Base-by-base conservation (phyloP, 1,139 yeast species). In the Candida freyschussii region DNA sequence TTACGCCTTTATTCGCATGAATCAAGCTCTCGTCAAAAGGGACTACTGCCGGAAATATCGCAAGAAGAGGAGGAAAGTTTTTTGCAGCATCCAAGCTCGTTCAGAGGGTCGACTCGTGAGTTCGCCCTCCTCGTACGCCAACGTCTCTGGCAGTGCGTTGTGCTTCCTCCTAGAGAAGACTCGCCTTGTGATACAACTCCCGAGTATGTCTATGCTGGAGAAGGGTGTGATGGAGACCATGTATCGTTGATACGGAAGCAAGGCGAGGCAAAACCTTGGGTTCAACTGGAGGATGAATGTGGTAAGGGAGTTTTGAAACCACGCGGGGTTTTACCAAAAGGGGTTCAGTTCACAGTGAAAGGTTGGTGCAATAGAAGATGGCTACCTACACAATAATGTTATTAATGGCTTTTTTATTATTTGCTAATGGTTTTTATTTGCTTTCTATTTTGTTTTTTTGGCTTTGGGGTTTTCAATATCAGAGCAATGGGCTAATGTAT, bases 291-390 rank as follows among this genome's bases (percentile, higher is more conserved):
- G 2, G 52, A 45, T 33, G 44, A 45, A 21, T 26, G 29, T 6
- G 40, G 33, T 17, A 28, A 19, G n/a, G 37, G 29, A 4, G 38
- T 19, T 7, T 25, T 48, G 11, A 36, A 39, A 27, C 48, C 56
- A 26, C 30, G 47, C 32, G 48, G 52, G 6, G 33, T 33, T 12
- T 19, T 53, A 24, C 37, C 27, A 7, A 46, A 45, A 20, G 44
- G 45, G n/a, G 48, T 63, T 12, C 78, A 72, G 40, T 71, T 62
- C 47, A 71, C 75, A 5, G 65, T 69, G 10, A 67, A 64, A 41
- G 76, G 77, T 1, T 72, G 76, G 75, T 59, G 67, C 36, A 68
- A 67, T 41, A 51, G 64, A 27, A 53, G 73, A 41, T 71, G 76
- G 76, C 32, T 59, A 10, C 31, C 48, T 13, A n/a, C 31, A 3